phyloP scores from a whole-genome alignment of 106 monocot genomes.

The Triglochin maritima region DNA sequence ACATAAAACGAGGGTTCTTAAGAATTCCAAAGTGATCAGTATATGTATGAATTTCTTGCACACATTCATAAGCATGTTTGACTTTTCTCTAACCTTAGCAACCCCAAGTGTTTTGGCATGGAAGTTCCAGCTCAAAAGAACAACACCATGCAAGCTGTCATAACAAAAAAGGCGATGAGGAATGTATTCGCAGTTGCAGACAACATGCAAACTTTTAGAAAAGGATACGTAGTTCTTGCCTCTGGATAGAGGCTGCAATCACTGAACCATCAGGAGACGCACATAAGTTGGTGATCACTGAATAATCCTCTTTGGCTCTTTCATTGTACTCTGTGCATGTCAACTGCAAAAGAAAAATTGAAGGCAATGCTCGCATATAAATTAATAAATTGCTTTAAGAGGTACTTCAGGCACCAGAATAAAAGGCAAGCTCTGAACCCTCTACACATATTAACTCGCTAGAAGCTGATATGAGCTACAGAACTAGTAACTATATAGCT shows the following conservation, averaged over 20 bases:
- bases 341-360: slow-evolving; percentile 28
- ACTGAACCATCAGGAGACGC: slow-evolving; percentile 45
- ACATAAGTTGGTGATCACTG: slow-evolving; percentile 54
- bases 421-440: too few species aligned
- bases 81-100: slow-evolving; percentile 36
- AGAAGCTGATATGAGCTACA: too few species aligned
- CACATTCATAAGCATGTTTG: background rate
- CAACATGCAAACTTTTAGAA: background rate
- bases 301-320: slow-evolving; percentile 18
- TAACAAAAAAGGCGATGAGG: slow-evolving; percentile 3
- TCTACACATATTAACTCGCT: too few species aligned
- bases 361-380: background rate
- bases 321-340: slow-evolving; percentile 21
- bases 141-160: slow-evolving; percentile 62
- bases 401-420: too few species aligned
- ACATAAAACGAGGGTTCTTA: background rate
- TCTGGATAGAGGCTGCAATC: slow-evolving; percentile 55
- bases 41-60: background rate
- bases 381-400: too few species aligned
- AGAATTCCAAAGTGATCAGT: background rate
- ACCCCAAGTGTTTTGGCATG: slow-evolving; percentile 26
- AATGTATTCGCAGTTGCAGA: background rate
- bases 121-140: slow-evolving; percentile 49
- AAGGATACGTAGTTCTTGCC: slow-evolving; percentile 20
- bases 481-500: too few species aligned